Conservation (phyloP, 345 rosid species). For the Salix caprea region DNA sequence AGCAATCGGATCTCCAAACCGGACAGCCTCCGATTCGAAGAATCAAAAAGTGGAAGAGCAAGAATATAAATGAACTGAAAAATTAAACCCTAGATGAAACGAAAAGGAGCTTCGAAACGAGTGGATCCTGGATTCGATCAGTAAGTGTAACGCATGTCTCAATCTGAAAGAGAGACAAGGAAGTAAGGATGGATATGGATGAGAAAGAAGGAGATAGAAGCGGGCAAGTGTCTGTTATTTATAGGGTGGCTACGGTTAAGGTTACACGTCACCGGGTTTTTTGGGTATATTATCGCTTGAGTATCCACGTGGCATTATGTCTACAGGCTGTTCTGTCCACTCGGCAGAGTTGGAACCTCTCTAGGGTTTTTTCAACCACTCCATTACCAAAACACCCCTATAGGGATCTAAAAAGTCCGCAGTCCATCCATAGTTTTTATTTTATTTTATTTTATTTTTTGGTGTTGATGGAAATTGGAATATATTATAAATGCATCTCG, state of each 20-base stretch:
- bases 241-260: slow-evolving; percentile 50
- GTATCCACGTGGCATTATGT: slow-evolving; percentile 34
- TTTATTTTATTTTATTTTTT: neutral
- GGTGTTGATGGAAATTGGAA: too few species aligned
- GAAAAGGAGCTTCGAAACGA: neutral
- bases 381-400: slow-evolving; percentile 9
- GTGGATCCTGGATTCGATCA: slow-evolving; percentile 15
- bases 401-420: too few species aligned
- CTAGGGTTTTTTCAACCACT: slow-evolving; percentile 1
- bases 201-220: slow-evolving; percentile 17
- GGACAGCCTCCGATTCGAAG: slow-evolving; percentile 9
- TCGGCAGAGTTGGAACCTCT: neutral
- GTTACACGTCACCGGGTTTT: slow-evolving; percentile 42
- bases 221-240: slow-evolving; percentile 9
- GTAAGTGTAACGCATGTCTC: slow-evolving; percentile 9
- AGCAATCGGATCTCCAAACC: slow-evolving; percentile 45
- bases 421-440: neutral
- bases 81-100: slow-evolving; percentile 32
- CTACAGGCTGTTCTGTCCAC: slow-evolving; percentile 19
- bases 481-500: too few species aligned
- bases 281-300: slow-evolving; percentile 9
- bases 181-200: slow-evolving; percentile 25
- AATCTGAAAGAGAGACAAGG: slow-evolving; percentile 16
- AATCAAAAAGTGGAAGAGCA: neutral
- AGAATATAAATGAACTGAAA: neutral